A percentile compares a stretch with the other conserved stretches of the same genome.
Conservation (phyloP, 192 early-diverging fungal species). For the Dimargaris verticillata region DNA sequence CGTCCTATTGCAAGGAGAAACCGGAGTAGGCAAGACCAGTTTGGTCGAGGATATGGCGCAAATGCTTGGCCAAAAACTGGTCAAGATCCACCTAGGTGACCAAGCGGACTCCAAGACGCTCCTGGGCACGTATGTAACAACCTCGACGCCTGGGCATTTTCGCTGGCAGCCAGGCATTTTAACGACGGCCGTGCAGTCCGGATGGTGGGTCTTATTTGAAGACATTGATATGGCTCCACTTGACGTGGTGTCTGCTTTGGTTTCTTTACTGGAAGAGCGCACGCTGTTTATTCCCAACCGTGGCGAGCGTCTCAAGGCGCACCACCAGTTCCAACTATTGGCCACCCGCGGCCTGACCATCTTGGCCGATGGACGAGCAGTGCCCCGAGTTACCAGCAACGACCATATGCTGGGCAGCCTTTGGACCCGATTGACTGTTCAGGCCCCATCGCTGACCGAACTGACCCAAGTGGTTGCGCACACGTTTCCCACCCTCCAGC, state of each 20-base stretch:
- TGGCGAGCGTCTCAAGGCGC: conserved; percentile 71
- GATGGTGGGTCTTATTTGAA: conserved; percentile 92
- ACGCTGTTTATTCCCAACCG: conserved; percentile 79
- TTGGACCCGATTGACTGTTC: conserved; percentile 66
- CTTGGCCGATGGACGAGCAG: conserved; percentile 29
- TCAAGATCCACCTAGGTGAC: conserved; percentile 91
- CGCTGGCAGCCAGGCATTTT: conserved; percentile 89
- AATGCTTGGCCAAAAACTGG: conserved; percentile 59
- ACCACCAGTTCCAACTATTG: conserved; percentile 80
- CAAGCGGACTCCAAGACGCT: conserved; percentile 90
- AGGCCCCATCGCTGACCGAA: conserved; percentile 40
- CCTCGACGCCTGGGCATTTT: conserved; percentile 82
- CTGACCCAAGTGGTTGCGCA: conserved; percentile 41
- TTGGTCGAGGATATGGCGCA: conserved; percentile 76
- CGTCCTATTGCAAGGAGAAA: conserved; percentile 68
- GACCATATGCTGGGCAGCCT: conserved; percentile 35
- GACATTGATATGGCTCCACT: conserved; percentile 91
- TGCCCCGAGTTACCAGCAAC: conserved; percentile 24
- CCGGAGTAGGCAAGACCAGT: conserved; percentile 79
- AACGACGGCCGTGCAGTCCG: conserved; percentile 73
- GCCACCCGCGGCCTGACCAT: conserved; percentile 56
- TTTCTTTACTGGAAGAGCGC: conserved; percentile 82
- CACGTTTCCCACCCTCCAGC: conserved; percentile 33
- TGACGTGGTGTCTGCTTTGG: conserved; percentile 79
- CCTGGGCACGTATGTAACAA: conserved; percentile 87